phyloP scores from a whole-genome alignment of 2,329 filamentous ascomycete genomes.

The Fusarium tanahbumbuense region DNA sequence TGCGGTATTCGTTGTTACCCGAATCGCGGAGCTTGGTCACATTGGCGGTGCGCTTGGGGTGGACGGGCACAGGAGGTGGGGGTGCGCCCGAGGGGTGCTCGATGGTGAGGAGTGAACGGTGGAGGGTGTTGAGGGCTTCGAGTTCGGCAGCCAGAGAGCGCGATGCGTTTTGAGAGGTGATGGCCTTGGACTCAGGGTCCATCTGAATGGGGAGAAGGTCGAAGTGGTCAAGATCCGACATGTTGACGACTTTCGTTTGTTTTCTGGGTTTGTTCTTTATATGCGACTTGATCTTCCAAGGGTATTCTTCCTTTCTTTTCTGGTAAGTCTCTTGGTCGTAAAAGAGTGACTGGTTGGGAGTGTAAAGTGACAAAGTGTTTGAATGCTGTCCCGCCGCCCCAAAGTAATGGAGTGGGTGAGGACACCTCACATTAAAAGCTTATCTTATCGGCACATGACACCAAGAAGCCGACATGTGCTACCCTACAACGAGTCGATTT shows the following conservation, averaged over 20 bases:
- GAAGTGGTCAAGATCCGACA: slow-evolving; percentile 78
- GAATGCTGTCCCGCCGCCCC: slow-evolving; percentile 1
- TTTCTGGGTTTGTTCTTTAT: not conserved
- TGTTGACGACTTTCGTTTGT: slow-evolving; percentile 45
- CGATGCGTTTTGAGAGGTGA: slow-evolving; percentile 63
- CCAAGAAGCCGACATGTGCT: slow-evolving; percentile 15
- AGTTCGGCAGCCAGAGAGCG: slow-evolving; percentile 73
- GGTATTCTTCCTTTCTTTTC: not conserved
- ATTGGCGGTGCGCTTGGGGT: slow-evolving; percentile 89
- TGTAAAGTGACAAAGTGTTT: slow-evolving; percentile 19
- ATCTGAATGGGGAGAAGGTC: slow-evolving; percentile 83
- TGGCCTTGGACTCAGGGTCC: slow-evolving; percentile 83
- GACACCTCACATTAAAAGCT: slow-evolving; percentile 50
- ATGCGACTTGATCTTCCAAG: not conserved
- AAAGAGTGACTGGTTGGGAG: slow-evolving; percentile 35
- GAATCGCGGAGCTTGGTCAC: slow-evolving; percentile 91
- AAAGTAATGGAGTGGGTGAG: slow-evolving; percentile 37
- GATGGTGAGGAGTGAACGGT: slow-evolving; percentile 74
- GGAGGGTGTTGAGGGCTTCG: slow-evolving; percentile 79
- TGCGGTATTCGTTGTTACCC: slow-evolving; percentile 86
- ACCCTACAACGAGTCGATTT: slow-evolving; percentile 29
- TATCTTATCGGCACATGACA: slow-evolving; percentile 56
- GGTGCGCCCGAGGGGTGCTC: slow-evolving; percentile 72
- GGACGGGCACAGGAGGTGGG: slow-evolving; percentile 88
- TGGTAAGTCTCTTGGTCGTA: not conserved